Evolutionary conservation across 225 moss, liverwort and hornwort genomes (phyloP), one percentile per base, ranked within the genome.

Genomic region (Pleurozium schreberi): DNA sequence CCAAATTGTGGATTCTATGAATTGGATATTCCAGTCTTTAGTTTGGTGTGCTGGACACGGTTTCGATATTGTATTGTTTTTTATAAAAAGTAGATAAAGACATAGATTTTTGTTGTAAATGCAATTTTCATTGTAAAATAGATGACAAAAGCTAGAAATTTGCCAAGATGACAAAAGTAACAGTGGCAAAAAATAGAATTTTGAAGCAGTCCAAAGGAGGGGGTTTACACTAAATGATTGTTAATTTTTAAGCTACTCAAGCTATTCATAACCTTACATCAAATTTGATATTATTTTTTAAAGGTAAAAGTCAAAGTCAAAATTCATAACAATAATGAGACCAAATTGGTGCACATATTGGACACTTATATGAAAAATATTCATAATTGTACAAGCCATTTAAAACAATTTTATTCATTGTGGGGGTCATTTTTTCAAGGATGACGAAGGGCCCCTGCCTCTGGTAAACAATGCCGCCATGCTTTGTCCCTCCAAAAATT

Each of bases 311-410:
- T n/a, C 12, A 67, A 65, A 65, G 10, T 36, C 10, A 18, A 68
- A 38, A 66, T 66, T 11, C 11, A 68, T 36, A 68, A n/a, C 2
- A 68, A n/a, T 68, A 68, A 38, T 68, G n/a, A n/a, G 11, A 22
- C 20, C 12, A 6, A n/a, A 68, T 0, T 0, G 7, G 11, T 68
- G 22, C 7, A n/a, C 12, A n/a, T n/a, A 12, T n/a, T 38, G 3
- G 42, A 26, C 0, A 1, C 0, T 5, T 8, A 42, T 8, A 42
- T 70, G 14, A 40, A 42, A 40, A 69, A 69, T 26, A 69, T 42
- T 42, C 8, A 42, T 42, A 40, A 8, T 40, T 1, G 1, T 40
- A 15, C 8, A 70, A n/a, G n/a, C n/a, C n/a, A n/a, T n/a, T n/a
- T n/a, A n/a, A n/a, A n/a, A n/a, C n/a, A n/a, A n/a, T n/a, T n/a